Conservation (phyloP, 2,329 filamentous ascomycete genomes). For the Incumbomyces delicatus region DNA sequence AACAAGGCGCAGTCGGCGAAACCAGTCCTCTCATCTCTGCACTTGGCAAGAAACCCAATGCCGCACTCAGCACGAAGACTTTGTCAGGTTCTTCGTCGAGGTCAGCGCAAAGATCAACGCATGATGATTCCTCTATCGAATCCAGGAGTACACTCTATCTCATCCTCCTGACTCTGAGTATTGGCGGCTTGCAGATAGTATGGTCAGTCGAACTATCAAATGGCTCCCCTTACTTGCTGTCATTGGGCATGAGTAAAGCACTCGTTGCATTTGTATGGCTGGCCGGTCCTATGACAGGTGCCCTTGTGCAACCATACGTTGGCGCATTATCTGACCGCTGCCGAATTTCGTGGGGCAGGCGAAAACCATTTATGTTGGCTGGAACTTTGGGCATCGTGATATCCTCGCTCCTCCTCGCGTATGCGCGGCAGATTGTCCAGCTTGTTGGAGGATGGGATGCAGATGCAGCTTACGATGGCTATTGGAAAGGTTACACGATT, state of each 20-base stretch:
- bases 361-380: slow-evolving; percentile 70
- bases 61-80: slow-evolving; percentile 6
- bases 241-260: slow-evolving; percentile 72
- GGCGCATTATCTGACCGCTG: slow-evolving; percentile 74
- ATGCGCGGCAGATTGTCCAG: slow-evolving; percentile 62
- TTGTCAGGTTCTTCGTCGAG: slow-evolving; percentile 4
- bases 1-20: slow-evolving; percentile 15
- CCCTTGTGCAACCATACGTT: slow-evolving; percentile 71
- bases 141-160: slow-evolving; percentile 78
- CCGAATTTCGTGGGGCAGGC: slow-evolving; percentile 62
- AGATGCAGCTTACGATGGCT: slow-evolving; percentile 53
- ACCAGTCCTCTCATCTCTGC: slow-evolving; percentile 18
- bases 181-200: slow-evolving; percentile 82
- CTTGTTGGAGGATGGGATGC: slow-evolving; percentile 62
- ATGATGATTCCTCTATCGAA: slow-evolving; percentile 17
- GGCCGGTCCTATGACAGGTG: slow-evolving; percentile 67
- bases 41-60: slow-evolving; percentile 8
- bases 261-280: slow-evolving; percentile 79
- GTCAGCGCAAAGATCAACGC: slow-evolving; percentile 3
- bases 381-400: slow-evolving; percentile 58
- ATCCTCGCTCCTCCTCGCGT: slow-evolving; percentile 60
- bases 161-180: slow-evolving; percentile 72
- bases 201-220: slow-evolving; percentile 95
- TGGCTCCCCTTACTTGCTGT: slow-evolving; percentile 75
- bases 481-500: slow-evolving; percentile 58